Base-by-base conservation (phyloP, 441 rosid genomes). In the Arabidopsis lyrata region DNA sequence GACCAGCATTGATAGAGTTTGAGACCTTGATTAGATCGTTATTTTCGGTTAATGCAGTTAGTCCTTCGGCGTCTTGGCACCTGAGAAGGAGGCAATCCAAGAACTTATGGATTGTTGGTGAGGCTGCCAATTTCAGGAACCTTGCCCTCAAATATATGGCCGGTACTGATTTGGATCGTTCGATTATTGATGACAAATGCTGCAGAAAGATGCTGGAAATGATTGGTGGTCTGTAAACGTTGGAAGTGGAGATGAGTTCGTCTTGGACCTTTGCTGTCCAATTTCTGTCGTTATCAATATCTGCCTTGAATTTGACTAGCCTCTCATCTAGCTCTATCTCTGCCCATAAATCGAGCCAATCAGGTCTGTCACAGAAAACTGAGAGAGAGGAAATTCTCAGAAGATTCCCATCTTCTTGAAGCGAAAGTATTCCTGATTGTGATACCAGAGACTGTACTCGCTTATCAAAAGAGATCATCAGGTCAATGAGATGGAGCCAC, bases 11-110 rank as follows among this genome's bases (percentile, higher is more conserved):
- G 44, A 90, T 47, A 5, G 90, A 84, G 81, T 80, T 83, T 24
- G 86, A 83, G 61, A 95, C 99, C 82, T 90, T 95, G 53, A 89
- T 63, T 47, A 95, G 81, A 74, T 89, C 99, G 72, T 83, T 82
- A 54, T 90, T 86, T 73, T 90, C 95, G 1, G 96, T 87, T 70
- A 92, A 77, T 31, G 99, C 95, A 73, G 99, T 95, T 80, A 89
- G 68, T 64, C 98, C 97, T 84, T 92, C 99, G 8, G 98, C 97
- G 75, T 90, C 98, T 81, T 89, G 99, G 82, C 99, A 90, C 80
- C 93, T 86, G 70, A 80, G 73, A 76, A 88, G 83, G 61, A 87
- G 73, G 70, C 88, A 72, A 78, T 92, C 91, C 81, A 88, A 79
- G 83, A 88, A 89, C 54, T 73, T 77, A 5, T 76, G 87, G 61